phyloP scores from a whole-genome alignment of 2,329 filamentous ascomycete species.

The Spiromastix sp. region DNA sequence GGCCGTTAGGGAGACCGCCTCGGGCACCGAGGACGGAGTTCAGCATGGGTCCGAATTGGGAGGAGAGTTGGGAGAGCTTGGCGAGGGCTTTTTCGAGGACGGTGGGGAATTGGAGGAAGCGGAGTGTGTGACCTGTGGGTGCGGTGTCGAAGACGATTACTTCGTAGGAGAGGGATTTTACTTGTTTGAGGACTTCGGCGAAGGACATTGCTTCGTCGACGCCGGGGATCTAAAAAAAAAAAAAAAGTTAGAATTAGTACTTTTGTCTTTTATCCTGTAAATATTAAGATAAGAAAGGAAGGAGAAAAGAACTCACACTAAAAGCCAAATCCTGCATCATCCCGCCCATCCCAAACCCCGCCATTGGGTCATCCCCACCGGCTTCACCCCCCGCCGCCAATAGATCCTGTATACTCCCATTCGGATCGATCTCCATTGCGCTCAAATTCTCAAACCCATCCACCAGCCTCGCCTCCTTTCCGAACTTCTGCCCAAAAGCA shows the following conservation, averaged over 20 bases:
- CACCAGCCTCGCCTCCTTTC: slow-evolving; percentile 89
- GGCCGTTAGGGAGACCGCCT: slow-evolving; percentile 76
- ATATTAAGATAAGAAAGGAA: too few relatives aligned
- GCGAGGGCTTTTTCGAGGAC: slow-evolving; percentile 98
- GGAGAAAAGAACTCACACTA: slow-evolving; percentile 50
- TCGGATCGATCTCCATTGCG: slow-evolving; percentile 98
- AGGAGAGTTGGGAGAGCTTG: slow-evolving; percentile 87
- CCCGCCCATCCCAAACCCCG: slow-evolving; percentile 63
- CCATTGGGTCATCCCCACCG: slow-evolving; percentile 53
- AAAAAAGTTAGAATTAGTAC: slow-evolving; percentile 6
- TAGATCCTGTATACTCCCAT: slow-evolving; percentile 93
- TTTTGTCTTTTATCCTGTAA: not conserved
- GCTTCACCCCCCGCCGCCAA: slow-evolving; percentile 67
- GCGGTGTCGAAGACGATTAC: slow-evolving; percentile 99
- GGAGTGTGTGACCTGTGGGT: slow-evolving; percentile 92
- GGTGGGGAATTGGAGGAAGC: slow-evolving; percentile 95
- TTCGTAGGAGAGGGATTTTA: slow-evolving; percentile 97
- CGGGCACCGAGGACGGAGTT: slow-evolving; percentile 79
- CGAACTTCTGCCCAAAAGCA: slow-evolving; percentile 97
- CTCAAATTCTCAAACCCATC: slow-evolving; percentile 89
- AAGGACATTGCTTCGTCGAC: slow-evolving; percentile 99
- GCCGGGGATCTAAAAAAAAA: slow-evolving; percentile 76
- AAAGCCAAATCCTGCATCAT: slow-evolving; percentile 99
- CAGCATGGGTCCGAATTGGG: slow-evolving; percentile 90
- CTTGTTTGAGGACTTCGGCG: slow-evolving; percentile 96